A percentile compares a stretch with the other conserved stretches of the same genome.
Evolutionary conservation across 2,329 filamentous ascomycete genomes (phyloP).

Genomic region (Tolypocladium sp.): DNA sequence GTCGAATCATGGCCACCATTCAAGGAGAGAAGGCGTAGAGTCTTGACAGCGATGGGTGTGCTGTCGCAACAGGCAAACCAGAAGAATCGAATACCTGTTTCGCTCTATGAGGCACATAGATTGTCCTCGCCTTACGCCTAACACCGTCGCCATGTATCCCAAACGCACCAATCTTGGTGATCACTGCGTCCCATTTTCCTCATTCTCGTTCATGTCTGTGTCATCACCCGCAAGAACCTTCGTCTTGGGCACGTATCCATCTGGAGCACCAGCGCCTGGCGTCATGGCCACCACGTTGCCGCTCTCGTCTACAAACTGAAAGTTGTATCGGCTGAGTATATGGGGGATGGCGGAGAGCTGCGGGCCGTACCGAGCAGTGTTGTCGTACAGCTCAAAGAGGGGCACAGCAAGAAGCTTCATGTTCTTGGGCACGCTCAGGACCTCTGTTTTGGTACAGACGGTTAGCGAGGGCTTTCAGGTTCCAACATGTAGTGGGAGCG

Average conservation of each 20-base stretch:
- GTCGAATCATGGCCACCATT: constrained; percentile 85
- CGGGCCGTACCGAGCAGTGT: constrained; percentile 87
- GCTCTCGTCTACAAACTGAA: constrained; percentile 92
- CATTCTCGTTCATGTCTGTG: constrained; percentile 52
- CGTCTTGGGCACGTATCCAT: constrained; percentile 51
- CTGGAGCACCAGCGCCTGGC: constrained; percentile 55
- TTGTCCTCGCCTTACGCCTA: constrained; percentile 17
- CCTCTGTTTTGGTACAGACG: constrained; percentile 46
- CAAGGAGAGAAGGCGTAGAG: constrained; percentile 65
- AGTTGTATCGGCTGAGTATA: constrained; percentile 89
- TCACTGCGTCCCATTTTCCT: constrained; percentile 30
- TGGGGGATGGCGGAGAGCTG: constrained; percentile 96
- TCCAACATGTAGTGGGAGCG: constrained; percentile 16
- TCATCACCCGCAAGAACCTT: constrained; percentile 58
- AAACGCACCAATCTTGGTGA: constrained; percentile 7
- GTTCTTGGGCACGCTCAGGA: constrained; percentile 95
- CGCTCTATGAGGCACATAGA: constrained; percentile 5
- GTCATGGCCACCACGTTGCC: constrained; percentile 81
- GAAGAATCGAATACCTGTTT: background rate
- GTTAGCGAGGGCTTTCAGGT: background rate
- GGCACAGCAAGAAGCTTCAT: constrained; percentile 98
- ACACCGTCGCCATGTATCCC: constrained; percentile 25
- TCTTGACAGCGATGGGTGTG: background rate
- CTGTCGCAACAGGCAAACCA: background rate
- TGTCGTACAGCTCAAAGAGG: constrained; percentile 96